Percentiles rank a stretch among this genome's conserved stretches.
These are phyloP conservation scores for Fraxinus floribunda DNA, from an alignment of 305 asterid species.

Conservation along the genomic window DNA sequence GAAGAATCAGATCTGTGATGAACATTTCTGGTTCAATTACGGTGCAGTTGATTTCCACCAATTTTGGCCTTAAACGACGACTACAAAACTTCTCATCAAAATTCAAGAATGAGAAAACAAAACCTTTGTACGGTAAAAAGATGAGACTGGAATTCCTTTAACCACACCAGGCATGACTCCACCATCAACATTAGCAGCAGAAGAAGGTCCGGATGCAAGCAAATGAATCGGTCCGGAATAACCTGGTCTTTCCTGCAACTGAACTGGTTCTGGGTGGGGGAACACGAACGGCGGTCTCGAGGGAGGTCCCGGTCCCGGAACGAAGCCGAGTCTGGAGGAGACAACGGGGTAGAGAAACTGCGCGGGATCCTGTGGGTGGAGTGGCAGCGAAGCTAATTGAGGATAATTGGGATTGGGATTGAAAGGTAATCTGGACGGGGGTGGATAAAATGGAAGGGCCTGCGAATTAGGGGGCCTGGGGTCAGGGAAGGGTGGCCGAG, in stretches of 20 bases:
- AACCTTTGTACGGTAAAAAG: conserved; percentile 49
- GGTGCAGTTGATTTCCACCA: background rate
- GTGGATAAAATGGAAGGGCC: conserved; percentile 34
- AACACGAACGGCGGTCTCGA: conserved; percentile 49
- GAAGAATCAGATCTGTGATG: background rate
- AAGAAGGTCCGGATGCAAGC: conserved; percentile 30
- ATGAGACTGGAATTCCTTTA: conserved; percentile 42
- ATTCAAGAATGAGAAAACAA: background rate
- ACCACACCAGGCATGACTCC: conserved; percentile 37
- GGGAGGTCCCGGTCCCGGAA: conserved; percentile 40
- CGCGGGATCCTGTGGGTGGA: conserved; percentile 42
- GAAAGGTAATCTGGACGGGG: conserved; percentile 47
- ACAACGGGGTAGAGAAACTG: conserved; percentile 58
- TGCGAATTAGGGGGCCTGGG: conserved; percentile 52
- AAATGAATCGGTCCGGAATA: conserved; percentile 41
- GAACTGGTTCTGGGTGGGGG: conserved; percentile 52
- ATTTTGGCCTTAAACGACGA: background rate
- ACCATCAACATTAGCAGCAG: conserved; percentile 30
- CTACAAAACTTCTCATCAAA: background rate
- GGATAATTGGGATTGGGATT: conserved; percentile 56
- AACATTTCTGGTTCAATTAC: background rate
- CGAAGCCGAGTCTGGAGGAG: conserved; percentile 56
- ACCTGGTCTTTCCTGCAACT: conserved; percentile 29
- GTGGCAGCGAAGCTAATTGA: conserved; percentile 48
- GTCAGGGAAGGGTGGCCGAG: conserved; percentile 42